A percentile compares a stretch with the other conserved stretches of the same genome.
These are phyloP conservation scores for Phytophthora hibernalis DNA, from an alignment of 352 stramenopile species.

Conservation along the genomic window DNA sequence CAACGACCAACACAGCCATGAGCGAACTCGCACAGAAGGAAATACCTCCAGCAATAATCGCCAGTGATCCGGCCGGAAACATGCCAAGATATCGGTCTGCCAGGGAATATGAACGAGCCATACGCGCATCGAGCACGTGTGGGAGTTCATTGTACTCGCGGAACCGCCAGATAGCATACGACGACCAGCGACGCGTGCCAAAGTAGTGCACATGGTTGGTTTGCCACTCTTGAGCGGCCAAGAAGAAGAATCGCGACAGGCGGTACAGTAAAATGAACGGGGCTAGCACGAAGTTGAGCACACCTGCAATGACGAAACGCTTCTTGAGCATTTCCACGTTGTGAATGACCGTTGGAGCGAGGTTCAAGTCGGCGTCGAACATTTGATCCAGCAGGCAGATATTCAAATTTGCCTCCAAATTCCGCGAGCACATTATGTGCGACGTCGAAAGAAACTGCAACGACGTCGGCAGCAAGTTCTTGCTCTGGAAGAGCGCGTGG, in stretches of 20 bases:
- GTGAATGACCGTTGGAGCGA: conserved; percentile 91
- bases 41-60: conserved; percentile 92
- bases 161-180: conserved; percentile 92
- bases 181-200: conserved; percentile 94
- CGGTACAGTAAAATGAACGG: conserved; percentile 98
- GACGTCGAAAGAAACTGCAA: conserved; percentile 79
- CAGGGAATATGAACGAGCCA: conserved; percentile 92
- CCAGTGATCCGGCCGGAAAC: conserved; percentile 92
- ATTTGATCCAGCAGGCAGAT: conserved; percentile 98
- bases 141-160: conserved; percentile 99
- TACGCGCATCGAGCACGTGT: conserved; percentile 95
- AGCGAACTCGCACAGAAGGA: conserved; percentile 97
- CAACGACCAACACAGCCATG: conserved; percentile 93
- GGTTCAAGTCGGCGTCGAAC: conserved; percentile 88
- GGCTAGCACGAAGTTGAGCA: conserved; percentile 95
- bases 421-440: conserved; percentile 87
- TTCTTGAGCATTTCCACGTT: conserved; percentile 93
- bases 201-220: conserved; percentile 93
- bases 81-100: conserved; percentile 95
- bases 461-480: conserved; percentile 68
- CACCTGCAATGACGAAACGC: conserved; percentile 93
- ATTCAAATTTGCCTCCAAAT: conserved; percentile 96
- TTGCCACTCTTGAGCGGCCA: conserved; percentile 97
- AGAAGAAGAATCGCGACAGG: conserved; percentile 96
- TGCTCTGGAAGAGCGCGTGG: conserved; percentile 92